Percentiles rank a stretch among this genome's conserved stretches.
These are phyloP conservation scores for Wallacemonas sp. DNA, from an alignment of 208 protist species.

Conservation along the genomic window DNA sequence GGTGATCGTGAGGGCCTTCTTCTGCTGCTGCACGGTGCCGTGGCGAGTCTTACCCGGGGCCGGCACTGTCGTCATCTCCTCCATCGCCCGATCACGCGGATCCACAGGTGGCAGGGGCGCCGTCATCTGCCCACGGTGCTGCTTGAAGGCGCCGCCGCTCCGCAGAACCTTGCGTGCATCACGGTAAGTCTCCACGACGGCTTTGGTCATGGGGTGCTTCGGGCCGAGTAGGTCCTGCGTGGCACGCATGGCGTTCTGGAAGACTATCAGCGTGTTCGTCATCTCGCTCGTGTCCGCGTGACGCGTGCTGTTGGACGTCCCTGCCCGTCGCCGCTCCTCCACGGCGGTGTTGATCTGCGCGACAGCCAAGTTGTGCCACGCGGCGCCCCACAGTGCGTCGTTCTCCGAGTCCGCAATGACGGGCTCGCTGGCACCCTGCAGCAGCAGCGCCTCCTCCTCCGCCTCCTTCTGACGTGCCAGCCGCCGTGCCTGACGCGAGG, in stretches of 20 bases:
- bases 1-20: slow-evolving; percentile 80
- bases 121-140: slow-evolving; percentile 70
- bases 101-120: slow-evolving; percentile 63
- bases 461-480: slow-evolving; percentile 11
- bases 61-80: slow-evolving; percentile 38
- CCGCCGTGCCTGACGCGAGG: background rate
- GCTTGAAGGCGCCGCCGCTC: slow-evolving; percentile 61
- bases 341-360: slow-evolving; percentile 81
- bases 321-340: slow-evolving; percentile 5
- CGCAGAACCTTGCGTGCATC: slow-evolving; percentile 56
- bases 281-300: slow-evolving; percentile 55
- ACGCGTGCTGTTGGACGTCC: slow-evolving; percentile 17
- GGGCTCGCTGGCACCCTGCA: slow-evolving; percentile 36
- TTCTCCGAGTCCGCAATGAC: slow-evolving; percentile 73
- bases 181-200: slow-evolving; percentile 69
- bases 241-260: slow-evolving; percentile 85
- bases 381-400: slow-evolving; percentile 78
- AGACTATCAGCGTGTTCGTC: slow-evolving; percentile 63
- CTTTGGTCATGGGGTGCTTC: slow-evolving; percentile 78
- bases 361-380: slow-evolving; percentile 87
- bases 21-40: slow-evolving; percentile 41
- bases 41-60: slow-evolving; percentile 39
- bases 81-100: slow-evolving; percentile 58
- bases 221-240: slow-evolving; percentile 75
- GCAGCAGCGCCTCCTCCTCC: slow-evolving; percentile 19